Base-by-base conservation (phyloP, 495 filamentous ascomycete genomes). In the Sphaerosporella brunnea region DNA sequence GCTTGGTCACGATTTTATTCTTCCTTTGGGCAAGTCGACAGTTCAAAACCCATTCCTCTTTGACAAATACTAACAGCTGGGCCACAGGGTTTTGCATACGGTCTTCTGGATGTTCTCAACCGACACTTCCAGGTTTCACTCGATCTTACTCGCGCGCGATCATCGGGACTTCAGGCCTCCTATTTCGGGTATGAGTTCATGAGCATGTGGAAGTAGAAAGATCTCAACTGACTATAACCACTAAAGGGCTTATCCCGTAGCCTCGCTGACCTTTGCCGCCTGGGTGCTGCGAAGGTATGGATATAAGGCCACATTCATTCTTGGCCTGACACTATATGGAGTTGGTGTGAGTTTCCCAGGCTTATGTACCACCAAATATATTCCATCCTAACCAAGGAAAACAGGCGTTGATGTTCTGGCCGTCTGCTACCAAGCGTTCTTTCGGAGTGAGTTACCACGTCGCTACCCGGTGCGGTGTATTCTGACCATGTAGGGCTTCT, bases 101-200 rank as follows among this genome's bases (percentile, higher is more conserved):
- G 73, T 20, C 62, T 75, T 3, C 63, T 76, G 18, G 70, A 73
- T 58, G 66, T 69, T 20, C 52, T 75, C 42, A 77, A 73, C 55
- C 65, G 66, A 9, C 65, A 71, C 43, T 74, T 76, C 56, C 71
- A 74, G 40, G 62, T 56, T 1, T 53, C 58, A 9, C 26, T 61
- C 2, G 45, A 49, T 4, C 56, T 61, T 20, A 48, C 58, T 2
- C 45, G 58, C 0, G 55, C 56, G 7, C 38, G 53, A 2, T 60
- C 56, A 7, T 61, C 58, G 3, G 58, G 58, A 4, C 30, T 61
- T 2, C 56, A 61, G 19, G 58, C 58, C 8, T 52, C 56, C 16
- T 61, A 61, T 42, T 61, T 61, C 23, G 58, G 58, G 57, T 60
- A 24, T 35, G 57, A 11, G 7, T 19, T 32, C 28, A 5, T 13